Percentiles rank a stretch among this genome's conserved stretches.
Evolutionary conservation across 169 alveolate species (phyloP).

Genomic region (Pseudocohnilembus persalinus): DNA sequence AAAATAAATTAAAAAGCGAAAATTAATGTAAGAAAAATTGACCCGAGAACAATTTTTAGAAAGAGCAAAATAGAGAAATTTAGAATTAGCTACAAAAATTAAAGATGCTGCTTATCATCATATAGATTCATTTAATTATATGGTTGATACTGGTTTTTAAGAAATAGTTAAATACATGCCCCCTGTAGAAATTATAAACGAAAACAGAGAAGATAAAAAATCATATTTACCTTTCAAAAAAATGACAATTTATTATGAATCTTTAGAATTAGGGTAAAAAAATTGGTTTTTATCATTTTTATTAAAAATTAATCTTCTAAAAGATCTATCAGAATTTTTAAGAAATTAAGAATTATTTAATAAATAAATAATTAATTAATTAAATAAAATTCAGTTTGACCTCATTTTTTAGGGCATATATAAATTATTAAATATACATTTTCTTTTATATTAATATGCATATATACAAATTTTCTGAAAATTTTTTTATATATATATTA

Average conservation of each 20-base stretch:
- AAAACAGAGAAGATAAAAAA: constrained; percentile 36
- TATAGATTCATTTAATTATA: constrained; percentile 79
- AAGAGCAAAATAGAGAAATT: background rate
- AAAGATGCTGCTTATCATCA: constrained; percentile 78
- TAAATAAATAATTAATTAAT: background rate
- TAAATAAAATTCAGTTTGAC: no score
- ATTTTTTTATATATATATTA: constrained; percentile 31
- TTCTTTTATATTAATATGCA: no score
- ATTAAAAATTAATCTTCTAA: background rate
- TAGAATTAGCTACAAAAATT: constrained; percentile 33
- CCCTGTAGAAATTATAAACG: constrained; percentile 68
- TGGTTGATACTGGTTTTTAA: constrained; percentile 62
- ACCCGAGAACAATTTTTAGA: background rate
- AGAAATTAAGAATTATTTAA: constrained; percentile 20
- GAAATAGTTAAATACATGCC: constrained; percentile 68
- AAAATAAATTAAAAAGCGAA: no score
- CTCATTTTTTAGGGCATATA: no score
- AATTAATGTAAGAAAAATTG: background rate
- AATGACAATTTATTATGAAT: constrained; percentile 63
- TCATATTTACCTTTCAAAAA: constrained; percentile 53
- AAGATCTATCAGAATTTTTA: background rate
- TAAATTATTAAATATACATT: background rate
- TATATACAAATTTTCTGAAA: background rate
- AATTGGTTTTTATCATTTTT: background rate
- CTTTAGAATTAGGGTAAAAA: constrained; percentile 41